Base-by-base conservation (phyloP, 2,329 filamentous ascomycete species). In the Didymella pomorum region DNA sequence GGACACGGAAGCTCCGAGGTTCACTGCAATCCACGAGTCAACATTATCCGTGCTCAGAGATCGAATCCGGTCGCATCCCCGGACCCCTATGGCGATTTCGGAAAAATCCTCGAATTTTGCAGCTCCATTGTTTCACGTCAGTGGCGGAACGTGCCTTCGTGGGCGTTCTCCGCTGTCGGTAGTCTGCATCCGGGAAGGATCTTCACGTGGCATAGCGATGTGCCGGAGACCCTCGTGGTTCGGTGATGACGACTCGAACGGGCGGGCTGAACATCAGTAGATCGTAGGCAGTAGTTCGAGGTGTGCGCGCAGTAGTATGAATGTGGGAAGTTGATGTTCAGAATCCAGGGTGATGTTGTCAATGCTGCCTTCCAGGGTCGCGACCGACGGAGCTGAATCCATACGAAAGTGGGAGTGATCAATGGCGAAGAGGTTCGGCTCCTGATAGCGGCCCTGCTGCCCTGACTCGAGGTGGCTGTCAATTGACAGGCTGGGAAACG, bases 101-200 rank as follows among this genome's bases (percentile, higher is more conserved):
- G 37, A 58, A 29, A 10, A 42, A 53, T 35, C 16, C 45, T 25
- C 39, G 50, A 23, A 50, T 39, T 41, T 45, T 41, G 1, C 25
- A 25, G 45, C 14, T 6, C 50, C 26, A 46, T 25, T 10, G 50
- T 58, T 58, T 58, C 56, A 58, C 20, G 50, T 42, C 45, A 58
- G 26, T 21, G 6, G 9, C 45, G 39, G 26, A 23, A 45, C 41
- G 41, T 54, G 29, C 45, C 46, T 51, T 44, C 21, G 45, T 25
- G 45, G 41, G 31, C 28, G 31, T 42, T 23, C 23, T 29, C 26
- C 49, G 41, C 31, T 26, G 48, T 39, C 31, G 33, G 33, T 28
- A 54, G 45, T 42, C 45, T 23, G 11, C 12, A 45, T 50, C 33
- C 12, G 21, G 50, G 21, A 4, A 51, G 16, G 56, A 51, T 54